Percentiles rank a stretch among this genome's conserved stretches.
Conservation (phyloP, 495 filamentous ascomycete genomes). For the Rostrohypoxylon terebratum region DNA sequence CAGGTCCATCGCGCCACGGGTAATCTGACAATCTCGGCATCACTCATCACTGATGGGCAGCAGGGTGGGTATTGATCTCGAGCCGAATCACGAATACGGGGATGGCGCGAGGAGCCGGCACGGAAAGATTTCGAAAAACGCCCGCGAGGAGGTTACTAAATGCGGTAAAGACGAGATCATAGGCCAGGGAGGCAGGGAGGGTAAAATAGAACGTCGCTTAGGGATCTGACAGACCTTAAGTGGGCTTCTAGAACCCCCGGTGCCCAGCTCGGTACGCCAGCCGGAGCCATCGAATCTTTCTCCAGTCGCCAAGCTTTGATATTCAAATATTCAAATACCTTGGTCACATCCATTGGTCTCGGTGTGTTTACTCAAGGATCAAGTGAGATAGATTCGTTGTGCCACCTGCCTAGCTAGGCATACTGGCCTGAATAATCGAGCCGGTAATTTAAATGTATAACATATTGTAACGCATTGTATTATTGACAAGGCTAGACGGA, state of each 20-base stretch:
- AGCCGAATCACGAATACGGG: constrained; percentile 18
- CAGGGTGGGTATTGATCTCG: neutral
- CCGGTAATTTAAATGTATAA: constrained; percentile 2
- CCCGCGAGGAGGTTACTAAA: constrained; percentile 43
- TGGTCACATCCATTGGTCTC: neutral
- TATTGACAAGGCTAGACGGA: neutral
- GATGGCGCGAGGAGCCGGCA: constrained; percentile 20
- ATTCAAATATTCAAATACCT: constrained; percentile 5
- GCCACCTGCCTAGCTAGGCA: constrained; percentile 29
- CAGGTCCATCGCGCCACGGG: neutral
- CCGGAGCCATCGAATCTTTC: constrained; percentile 35
- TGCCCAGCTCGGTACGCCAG: constrained; percentile 32
- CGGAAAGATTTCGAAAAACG: constrained; percentile 24
- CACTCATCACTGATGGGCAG: constrained; percentile 19
- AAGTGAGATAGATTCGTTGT: neutral
- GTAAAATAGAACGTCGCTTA: constrained; percentile 19
- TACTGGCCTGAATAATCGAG: neutral
- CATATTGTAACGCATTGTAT: neutral
- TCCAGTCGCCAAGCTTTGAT: constrained; percentile 16
- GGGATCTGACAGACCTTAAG: constrained; percentile 30
- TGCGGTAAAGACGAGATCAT: constrained; percentile 31
- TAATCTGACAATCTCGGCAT: constrained; percentile 30
- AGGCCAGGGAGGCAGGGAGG: neutral
- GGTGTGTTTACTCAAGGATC: neutral
- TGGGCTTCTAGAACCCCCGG: constrained; percentile 37